Evolutionary conservation across 805 yeast species (phyloP).

Genomic region (Sugiyamaella boreocaroliniensis): DNA sequence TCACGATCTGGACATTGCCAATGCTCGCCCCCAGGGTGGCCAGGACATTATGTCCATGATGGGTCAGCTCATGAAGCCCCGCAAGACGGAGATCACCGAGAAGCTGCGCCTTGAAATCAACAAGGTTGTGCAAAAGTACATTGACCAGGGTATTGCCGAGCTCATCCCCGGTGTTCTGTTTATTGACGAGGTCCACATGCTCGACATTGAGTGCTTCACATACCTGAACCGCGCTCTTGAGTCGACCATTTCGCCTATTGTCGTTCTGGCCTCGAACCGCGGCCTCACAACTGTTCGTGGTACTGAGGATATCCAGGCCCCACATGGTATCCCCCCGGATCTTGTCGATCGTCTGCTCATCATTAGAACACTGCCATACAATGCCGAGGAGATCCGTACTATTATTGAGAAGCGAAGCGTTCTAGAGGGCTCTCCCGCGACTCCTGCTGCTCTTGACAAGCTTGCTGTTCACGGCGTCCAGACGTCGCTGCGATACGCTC

Average conservation of each 20-base stretch:
- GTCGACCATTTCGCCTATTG: slow-evolving; percentile 86
- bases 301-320: slow-evolving; percentile 72
- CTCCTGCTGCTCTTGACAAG: slow-evolving; percentile 62
- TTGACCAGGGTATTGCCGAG: slow-evolving; percentile 97
- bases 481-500: slow-evolving; percentile 83
- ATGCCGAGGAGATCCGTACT: slow-evolving; percentile 68
- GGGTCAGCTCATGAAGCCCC: slow-evolving; percentile 95
- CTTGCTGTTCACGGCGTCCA: slow-evolving; percentile 68
- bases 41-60: slow-evolving; percentile 93
- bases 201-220: slow-evolving; percentile 94
- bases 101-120: slow-evolving; percentile 90
- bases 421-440: slow-evolving; percentile 64
- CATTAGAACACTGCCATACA: slow-evolving; percentile 87
- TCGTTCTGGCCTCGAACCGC: slow-evolving; percentile 91
- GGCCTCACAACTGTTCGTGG: slow-evolving; percentile 92
- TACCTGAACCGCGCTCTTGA: slow-evolving; percentile 91
- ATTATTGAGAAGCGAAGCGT: slow-evolving; percentile 78
- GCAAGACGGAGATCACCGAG: slow-evolving; percentile 94
- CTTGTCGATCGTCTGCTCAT: slow-evolving; percentile 85
- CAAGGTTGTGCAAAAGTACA: slow-evolving; percentile 91
- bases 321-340: slow-evolving; percentile 97
- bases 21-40: slow-evolving; percentile 94
- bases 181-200: slow-evolving; percentile 97
- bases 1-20: slow-evolving; percentile 94
- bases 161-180: slow-evolving; percentile 95